phyloP scores from a whole-genome alignment of 768 basidiomycete genomes.

The Panaeolus papilionaceus region DNA sequence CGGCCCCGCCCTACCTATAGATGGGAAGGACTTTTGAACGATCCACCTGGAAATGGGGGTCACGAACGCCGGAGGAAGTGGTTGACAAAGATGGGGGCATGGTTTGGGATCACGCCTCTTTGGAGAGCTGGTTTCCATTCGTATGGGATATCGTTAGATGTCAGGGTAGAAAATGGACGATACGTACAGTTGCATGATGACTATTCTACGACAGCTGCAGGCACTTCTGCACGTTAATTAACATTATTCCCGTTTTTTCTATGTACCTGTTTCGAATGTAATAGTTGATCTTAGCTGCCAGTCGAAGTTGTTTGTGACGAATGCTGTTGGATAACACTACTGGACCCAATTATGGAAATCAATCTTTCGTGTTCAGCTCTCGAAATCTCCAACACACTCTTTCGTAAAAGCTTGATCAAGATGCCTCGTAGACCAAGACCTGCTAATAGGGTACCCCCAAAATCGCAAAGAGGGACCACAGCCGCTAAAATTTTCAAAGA shows the following conservation, averaged over 20 bases:
- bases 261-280: not conserved
- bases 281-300: not conserved
- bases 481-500: not conserved
- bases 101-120: constrained; percentile 71
- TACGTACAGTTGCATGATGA: constrained; percentile 53
- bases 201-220: constrained; percentile 15
- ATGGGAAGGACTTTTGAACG: constrained; percentile 73
- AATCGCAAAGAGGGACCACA: not conserved
- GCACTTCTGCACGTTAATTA: constrained; percentile 29
- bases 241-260: constrained; percentile 9
- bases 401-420: not conserved
- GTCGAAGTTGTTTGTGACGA: not conserved
- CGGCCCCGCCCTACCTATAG: constrained; percentile 66
- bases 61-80: constrained; percentile 41
- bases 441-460: constrained; percentile 24
- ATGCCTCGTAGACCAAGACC: constrained; percentile 37
- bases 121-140: constrained; percentile 61
- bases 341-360: not conserved
- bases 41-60: constrained; percentile 49
- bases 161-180: constrained; percentile 58
- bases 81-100: constrained; percentile 64
- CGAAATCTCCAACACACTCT: not conserved
- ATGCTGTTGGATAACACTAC: not conserved
- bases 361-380: not conserved
- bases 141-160: constrained; percentile 65